Base-by-base conservation (phyloP, 192 early-diverging fungal species). In the Umbelopsis sp. region DNA sequence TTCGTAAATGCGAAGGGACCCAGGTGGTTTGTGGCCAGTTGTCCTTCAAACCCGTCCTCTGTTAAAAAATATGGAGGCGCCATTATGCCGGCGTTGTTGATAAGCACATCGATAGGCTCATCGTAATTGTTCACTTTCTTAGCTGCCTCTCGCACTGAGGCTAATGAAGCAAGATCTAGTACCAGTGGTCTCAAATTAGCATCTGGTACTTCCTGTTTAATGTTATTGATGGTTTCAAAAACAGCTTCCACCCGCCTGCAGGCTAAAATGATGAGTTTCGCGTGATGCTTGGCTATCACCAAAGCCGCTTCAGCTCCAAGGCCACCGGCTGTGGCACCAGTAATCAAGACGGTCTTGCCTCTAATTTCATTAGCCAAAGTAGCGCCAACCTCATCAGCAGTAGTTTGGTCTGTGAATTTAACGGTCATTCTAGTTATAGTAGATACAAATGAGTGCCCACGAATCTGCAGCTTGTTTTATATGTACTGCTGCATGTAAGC, bases 1-100 rank as follows among this genome's bases (percentile, higher is more conserved):
- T 35, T 71, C 3, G 77, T 84, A 48, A 87, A 73, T 5, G 50
- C 73, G 70, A 79, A 81, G 41, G 82, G 83, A 46, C 81, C 88
- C 35, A 92, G 69, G 47, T 91, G 87, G 80, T 92, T 92, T 16
- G 83, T 86, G 13, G 80, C 82, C 45, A 90, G 85, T 72, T 91
- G 89, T 53, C 75, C 41, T 77, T 91, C 91, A 25, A 91, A 86
- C 16, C 84, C 86, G 46, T 92, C 85, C 25, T 68, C 73, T 22
- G 85, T 80, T 41, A 85, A 76, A 0, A 68, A 50, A 22, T 76
- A 82, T 4, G 91, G 88, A n/a, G 80, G 67, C 21, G 75, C 77
- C 89, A 92, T 91, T 20, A 92, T 80, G 16, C 55, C 55, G 13
- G 55, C 55, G 13, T 61, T 61, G 30, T 61, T 61, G 25, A 61